Base-by-base conservation (phyloP, 352 stramenopile species). In the Pythium apleroticum region DNA sequence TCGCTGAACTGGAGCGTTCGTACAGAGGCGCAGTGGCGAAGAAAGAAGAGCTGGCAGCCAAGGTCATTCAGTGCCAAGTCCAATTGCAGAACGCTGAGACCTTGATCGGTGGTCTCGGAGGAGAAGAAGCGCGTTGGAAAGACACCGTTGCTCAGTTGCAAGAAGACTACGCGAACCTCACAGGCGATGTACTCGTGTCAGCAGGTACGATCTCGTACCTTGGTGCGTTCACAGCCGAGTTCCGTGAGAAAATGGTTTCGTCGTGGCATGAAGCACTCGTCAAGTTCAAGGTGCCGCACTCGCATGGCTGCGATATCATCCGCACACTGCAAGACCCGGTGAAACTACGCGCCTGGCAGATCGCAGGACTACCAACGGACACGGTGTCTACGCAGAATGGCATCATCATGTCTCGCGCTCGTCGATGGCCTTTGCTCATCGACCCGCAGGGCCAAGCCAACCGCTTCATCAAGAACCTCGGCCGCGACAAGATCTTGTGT, bases 331-430 rank as follows among this genome's bases (percentile, higher is more conserved):
- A 90, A 39, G 88, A 97, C 49, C 91, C 91, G 3, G 88, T 97
- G 4, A 96, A 97, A 57, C 48, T 97, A 12, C 75, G 90, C 1
- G 76, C 82, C 8, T 97, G 91, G 91, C 88, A 97, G 62, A 93
- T 97, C 50, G 81, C 84, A 24, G 88, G 87, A 0, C 75, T 97
- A 2, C 91, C 91, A 2, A 91, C 85, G 0, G 91, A 97, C 56
- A 90, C 83, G 0, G 74, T 97, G n/a, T 97, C 88, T 31, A 98
- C 92, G 14, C 92, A 98, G 56, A 98, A 98, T 65, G 96, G 94
- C 14, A 96, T 97, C 35, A 96, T 97, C 48, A 97, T 97, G 72
- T 81, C 79, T 0, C 73, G 79, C 22, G 86, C 90, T 6, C 74
- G 88, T 50, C 75, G 91, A 11, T 98, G 90, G 91, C 81, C 91